Base-by-base conservation (phyloP, 1,139 yeast genomes). In the Diutina pseudorugosa region DNA sequence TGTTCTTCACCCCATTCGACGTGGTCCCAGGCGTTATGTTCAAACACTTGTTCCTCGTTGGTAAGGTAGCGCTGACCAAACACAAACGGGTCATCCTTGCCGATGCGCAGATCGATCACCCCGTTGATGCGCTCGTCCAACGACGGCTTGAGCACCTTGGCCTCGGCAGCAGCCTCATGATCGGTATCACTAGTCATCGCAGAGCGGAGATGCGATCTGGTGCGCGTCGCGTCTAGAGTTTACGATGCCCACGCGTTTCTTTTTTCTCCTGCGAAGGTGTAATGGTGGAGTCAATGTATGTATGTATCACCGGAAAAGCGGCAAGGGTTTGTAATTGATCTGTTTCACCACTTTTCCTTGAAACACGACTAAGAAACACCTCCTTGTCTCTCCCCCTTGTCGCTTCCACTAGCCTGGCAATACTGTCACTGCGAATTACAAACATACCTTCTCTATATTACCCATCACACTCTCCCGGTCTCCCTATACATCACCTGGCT, bases 1-100 rank as follows among this genome's bases (percentile, higher is more conserved):
- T 94, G 98, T 60, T 89, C 96, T 51, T 85, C 90, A 51, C 95
- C 98, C 96, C 97, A 91, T 63, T 90, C 96, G 20, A 90, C 97
- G 64, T 94, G 96, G 65, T 93, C 99, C 84, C 99, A 93, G 0
- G 99, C 98, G 66, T 93, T 93, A 64, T 87, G 95, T 57, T 79
- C 79, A 82, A 95, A 93, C 1, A 94, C 96, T 47, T 89, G 91
- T 4, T 84, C 82, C 41, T 82, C 85, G 51, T 83, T 79, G 5
- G 77, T 77, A 55, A 93, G 72, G 58, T 70, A 80, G 53, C 99
- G 73, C 64, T 89, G 95, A 5, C 99, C 98, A 66, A 93, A 93
- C 18, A 84, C 83, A 67, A 88, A 93, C 2, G 98, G 98, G 41
- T 81, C 75, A 59, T 93, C 98, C 56, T 93, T 86, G 1, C 96